These are phyloP conservation scores for Triangularia setosa DNA, from an alignment of 2,329 filamentous ascomycete species.

Conservation along the genomic window DNA sequence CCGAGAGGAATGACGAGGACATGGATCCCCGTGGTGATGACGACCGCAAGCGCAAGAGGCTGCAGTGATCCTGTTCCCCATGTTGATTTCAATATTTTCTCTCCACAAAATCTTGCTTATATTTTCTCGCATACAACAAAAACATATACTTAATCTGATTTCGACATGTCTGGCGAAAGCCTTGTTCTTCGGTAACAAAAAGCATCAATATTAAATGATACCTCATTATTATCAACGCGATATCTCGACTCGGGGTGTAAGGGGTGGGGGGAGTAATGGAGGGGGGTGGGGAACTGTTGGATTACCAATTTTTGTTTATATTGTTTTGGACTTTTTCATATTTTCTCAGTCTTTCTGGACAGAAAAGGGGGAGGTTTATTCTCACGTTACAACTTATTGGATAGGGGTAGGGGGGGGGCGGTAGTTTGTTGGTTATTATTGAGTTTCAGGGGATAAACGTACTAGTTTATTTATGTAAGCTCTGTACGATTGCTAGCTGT, in stretches of 20 bases:
- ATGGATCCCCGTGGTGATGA: constrained; percentile 53
- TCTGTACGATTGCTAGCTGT: too few relatives aligned
- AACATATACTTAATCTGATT: background rate
- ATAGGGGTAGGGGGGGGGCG: too few relatives aligned
- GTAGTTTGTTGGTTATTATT: too few relatives aligned
- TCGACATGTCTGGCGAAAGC: background rate
- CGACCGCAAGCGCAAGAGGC: constrained; percentile 59
- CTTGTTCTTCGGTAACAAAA: background rate
- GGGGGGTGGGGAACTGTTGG: background rate
- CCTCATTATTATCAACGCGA: background rate
- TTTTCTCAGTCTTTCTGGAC: background rate
- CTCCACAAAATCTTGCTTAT: constrained; percentile 6
- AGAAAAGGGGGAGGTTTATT: background rate
- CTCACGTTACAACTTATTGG: too few relatives aligned
- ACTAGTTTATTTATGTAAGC: too few relatives aligned
- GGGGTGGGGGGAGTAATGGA: background rate
- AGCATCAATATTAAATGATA: background rate
- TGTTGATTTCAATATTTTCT: background rate
- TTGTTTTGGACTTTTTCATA: background rate
- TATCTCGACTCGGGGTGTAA: background rate
- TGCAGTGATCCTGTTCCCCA: constrained; percentile 28
- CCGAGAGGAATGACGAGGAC: constrained; percentile 53
- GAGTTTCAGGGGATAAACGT: too few relatives aligned
- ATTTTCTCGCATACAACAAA: background rate
- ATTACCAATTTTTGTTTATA: too few relatives aligned